Percentiles rank a stretch among this genome's conserved stretches.
phyloP scores from a whole-genome alignment of 345 rosid genomes.

The Heritiera fomes region DNA sequence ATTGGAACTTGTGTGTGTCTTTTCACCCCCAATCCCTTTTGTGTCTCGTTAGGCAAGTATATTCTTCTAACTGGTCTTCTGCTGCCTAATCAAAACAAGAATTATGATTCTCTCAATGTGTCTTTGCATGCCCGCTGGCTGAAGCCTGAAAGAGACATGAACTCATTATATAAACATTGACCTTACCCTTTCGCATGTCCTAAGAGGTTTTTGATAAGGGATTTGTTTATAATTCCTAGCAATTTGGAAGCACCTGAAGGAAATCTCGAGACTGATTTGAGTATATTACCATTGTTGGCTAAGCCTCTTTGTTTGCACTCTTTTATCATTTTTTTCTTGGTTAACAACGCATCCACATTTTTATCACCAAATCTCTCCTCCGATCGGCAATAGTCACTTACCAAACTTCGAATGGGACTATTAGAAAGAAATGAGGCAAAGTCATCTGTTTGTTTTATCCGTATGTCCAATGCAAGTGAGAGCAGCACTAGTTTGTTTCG shows the following conservation, averaged over 20 bases:
- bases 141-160: neutral
- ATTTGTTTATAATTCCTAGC: slow-evolving; percentile 3
- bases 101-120: neutral
- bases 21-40: neutral
- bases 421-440: no score
- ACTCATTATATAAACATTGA: neutral
- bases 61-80: neutral
- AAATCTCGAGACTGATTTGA: neutral
- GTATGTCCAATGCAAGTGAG: no score
- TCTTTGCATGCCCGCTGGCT: slow-evolving; percentile 7
- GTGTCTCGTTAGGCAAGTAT: neutral
- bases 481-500: no score
- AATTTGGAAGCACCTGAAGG: neutral
- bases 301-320: slow-evolving; percentile 4
- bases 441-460: no score
- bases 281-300: neutral
- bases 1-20: neutral
- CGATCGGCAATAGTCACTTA: neutral
- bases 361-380: neutral
- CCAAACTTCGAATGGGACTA: no score
- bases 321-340: neutral
- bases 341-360: neutral
- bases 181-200: slow-evolving; percentile 13
- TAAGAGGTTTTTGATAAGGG: neutral
- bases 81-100: neutral